A percentile compares a stretch with the other conserved stretches of the same genome.
Conservation (phyloP, 2,329 filamentous ascomycete species). For the Fusarium lyarnte region DNA sequence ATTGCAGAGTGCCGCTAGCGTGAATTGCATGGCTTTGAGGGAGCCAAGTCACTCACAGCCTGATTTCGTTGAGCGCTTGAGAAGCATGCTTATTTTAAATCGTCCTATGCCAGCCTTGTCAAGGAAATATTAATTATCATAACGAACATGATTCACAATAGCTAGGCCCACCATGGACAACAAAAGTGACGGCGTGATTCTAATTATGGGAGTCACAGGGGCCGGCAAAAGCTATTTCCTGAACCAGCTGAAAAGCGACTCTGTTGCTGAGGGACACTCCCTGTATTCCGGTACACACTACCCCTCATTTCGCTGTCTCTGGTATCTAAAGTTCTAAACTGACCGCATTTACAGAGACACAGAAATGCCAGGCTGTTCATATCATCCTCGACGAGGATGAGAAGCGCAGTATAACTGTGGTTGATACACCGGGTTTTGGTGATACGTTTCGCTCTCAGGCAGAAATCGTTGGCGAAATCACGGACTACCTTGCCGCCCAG, state of each 20-base stretch:
- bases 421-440: background rate
- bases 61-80: background rate
- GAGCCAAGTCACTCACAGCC: background rate
- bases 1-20: background rate
- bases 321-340: background rate
- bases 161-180: background rate
- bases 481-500: background rate
- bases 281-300: background rate
- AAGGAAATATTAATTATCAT: no score
- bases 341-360: background rate
- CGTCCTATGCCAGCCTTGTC: background rate
- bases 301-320: accelerated
- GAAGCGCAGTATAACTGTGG: background rate
- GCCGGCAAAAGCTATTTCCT: background rate
- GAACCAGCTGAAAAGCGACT: background rate
- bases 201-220: background rate
- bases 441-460: background rate
- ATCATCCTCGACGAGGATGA: background rate
- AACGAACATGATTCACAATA: no score
- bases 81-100: background rate
- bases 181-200: background rate
- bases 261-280: background rate
- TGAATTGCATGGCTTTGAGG: background rate
- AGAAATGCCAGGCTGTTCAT: background rate
- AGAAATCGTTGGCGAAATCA: background rate